These are phyloP conservation scores for Agaricus blazei DNA, from an alignment of 768 basidiomycete species.

Conservation along the genomic window DNA sequence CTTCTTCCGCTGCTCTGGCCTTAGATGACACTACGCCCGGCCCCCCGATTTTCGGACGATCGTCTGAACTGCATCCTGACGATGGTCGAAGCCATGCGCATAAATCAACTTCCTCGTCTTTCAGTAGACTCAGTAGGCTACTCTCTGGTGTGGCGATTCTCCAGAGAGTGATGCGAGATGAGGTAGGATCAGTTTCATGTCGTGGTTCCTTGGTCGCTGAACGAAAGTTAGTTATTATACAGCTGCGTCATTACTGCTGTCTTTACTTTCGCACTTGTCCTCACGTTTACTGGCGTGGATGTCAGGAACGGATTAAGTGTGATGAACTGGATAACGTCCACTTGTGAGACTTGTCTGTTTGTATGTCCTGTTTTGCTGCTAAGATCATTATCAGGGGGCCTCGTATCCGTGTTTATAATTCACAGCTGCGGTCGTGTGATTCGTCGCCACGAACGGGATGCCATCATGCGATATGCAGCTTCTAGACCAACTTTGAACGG, in stretches of 20 bases:
- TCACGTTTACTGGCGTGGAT: conserved; percentile 47
- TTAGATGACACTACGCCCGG: not conserved
- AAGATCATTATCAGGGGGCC: conserved; percentile 35
- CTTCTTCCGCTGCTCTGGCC: not conserved
- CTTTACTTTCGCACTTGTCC: conserved; percentile 41
- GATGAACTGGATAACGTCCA: conserved; percentile 47
- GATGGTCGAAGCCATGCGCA: conserved; percentile 8
- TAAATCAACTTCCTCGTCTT: conserved; percentile 19
- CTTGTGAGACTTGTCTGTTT: conserved; percentile 35
- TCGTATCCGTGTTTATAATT: conserved; percentile 51
- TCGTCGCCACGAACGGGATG: conserved; percentile 55
- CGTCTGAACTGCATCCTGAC: not conserved
- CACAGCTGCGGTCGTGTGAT: conserved; percentile 59
- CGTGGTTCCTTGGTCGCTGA: not conserved
- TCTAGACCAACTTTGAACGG: conserved; percentile 25
- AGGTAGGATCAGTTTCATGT: conserved; percentile 34
- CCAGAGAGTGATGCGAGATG: conserved; percentile 53
- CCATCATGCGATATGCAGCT: conserved; percentile 43
- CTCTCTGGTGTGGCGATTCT: conserved; percentile 52
- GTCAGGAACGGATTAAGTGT: conserved; percentile 39
- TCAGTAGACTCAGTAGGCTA: conserved; percentile 41
- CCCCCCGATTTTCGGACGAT: not conserved
- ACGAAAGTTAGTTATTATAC: conserved; percentile 40
- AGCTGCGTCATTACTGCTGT: conserved; percentile 47
- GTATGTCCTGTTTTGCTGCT: conserved; percentile 7